These are phyloP conservation scores for Haematococcus sp. DNA, from an alignment of 139 green algal species.

Conservation along the genomic window DNA sequence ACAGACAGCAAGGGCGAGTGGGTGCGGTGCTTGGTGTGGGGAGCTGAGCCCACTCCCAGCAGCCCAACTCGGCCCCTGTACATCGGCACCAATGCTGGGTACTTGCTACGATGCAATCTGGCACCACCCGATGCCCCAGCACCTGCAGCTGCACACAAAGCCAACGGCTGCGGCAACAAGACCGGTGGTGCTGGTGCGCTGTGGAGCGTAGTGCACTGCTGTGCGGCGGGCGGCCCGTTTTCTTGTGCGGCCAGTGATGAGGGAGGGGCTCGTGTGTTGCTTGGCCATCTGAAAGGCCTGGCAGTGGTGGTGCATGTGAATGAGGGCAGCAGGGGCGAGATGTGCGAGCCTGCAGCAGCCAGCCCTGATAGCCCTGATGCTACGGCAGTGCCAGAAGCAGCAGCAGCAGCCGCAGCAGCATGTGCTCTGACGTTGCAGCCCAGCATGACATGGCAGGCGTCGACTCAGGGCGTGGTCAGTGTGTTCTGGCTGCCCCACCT, in stretches of 20 bases:
- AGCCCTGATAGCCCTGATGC: too few relatives aligned
- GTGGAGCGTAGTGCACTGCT: neutral
- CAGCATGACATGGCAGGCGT: too few relatives aligned
- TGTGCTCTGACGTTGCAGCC: too few relatives aligned
- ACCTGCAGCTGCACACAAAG: neutral
- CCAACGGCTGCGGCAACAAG: too few relatives aligned
- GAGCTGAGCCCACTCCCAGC: neutral
- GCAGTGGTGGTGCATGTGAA: neutral
- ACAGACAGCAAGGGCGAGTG: slow-evolving; percentile 7
- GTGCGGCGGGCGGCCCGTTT: neutral
- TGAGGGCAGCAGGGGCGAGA: neutral
- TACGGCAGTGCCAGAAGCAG: neutral
- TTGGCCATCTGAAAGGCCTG: neutral
- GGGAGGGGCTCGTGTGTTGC: neutral
- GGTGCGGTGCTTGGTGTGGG: slow-evolving; percentile 14
- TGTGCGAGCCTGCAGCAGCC: too few relatives aligned
- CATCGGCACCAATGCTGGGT: neutral
- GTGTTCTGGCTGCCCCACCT: too few relatives aligned
- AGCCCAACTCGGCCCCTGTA: slow-evolving; percentile 10
- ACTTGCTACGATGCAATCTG: too few relatives aligned
- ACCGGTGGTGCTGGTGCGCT: too few relatives aligned
- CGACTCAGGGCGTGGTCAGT: too few relatives aligned
- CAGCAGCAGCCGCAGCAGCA: neutral
- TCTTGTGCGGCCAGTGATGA: neutral
- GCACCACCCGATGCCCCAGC: neutral